phyloP scores from a whole-genome alignment of 2,329 filamentous ascomycete species.

The Emergomyces orientalis region DNA sequence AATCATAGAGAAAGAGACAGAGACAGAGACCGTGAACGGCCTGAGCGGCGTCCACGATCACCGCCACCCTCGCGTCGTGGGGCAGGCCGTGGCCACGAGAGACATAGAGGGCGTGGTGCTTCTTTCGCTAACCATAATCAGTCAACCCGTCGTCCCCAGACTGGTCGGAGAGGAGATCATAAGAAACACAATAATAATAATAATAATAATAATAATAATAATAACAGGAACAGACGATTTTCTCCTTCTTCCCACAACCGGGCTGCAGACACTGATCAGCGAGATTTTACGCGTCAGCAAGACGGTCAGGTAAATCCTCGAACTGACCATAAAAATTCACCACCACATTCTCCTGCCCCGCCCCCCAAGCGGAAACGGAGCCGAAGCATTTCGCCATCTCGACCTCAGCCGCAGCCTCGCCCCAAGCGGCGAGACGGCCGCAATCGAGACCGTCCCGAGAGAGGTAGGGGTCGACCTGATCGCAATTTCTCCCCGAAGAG shows the following conservation, averaged over 20 bases:
- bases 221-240: constrained; percentile 15
- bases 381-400: constrained; percentile 33
- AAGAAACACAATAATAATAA: constrained; percentile 18
- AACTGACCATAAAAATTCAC: constrained; percentile 23
- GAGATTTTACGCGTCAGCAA: constrained; percentile 17
- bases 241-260: constrained; percentile 10
- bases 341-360: constrained; percentile 22
- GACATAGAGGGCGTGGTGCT: constrained; percentile 24
- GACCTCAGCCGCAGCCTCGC: constrained; percentile 22
- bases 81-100: constrained; percentile 25
- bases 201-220: constrained; percentile 15
- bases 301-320: constrained; percentile 16
- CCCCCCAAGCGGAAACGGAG: constrained; percentile 33
- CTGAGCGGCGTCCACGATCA: constrained; percentile 35
- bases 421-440: constrained; percentile 29
- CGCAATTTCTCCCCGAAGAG: constrained; percentile 27
- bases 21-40: constrained; percentile 24
- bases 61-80: constrained; percentile 27
- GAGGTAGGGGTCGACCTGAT: constrained; percentile 28
- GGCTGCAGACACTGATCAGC: constrained; percentile 15
- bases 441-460: constrained; percentile 30
- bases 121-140: constrained; percentile 18
- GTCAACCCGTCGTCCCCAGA: constrained; percentile 18
- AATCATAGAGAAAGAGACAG: constrained; percentile 17
- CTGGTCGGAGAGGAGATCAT: constrained; percentile 15